A percentile compares a stretch with the other conserved stretches of the same genome.
phyloP scores from a whole-genome alignment of 768 basidiomycete species.

The Clathrus columnatus region DNA sequence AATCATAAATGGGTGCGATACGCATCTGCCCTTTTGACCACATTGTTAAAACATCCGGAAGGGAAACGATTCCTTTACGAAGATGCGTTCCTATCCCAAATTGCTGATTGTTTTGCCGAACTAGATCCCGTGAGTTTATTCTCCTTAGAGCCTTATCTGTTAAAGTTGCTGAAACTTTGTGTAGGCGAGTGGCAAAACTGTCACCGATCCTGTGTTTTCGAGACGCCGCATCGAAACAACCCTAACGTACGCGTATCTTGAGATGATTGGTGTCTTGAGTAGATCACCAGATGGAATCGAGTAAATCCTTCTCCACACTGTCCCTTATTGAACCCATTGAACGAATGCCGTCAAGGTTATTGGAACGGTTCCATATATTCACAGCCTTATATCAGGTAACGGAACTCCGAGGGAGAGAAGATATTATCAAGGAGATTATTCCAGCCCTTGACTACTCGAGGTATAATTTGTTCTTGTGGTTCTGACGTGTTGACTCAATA shows the following conservation, averaged over 20 bases:
- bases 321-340: neutral
- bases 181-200: slow-evolving; percentile 64
- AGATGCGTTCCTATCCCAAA: slow-evolving; percentile 77
- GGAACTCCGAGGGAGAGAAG: slow-evolving; percentile 84
- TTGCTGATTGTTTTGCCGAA: slow-evolving; percentile 82
- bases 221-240: slow-evolving; percentile 74
- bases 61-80: slow-evolving; percentile 80
- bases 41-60: slow-evolving; percentile 74
- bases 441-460: slow-evolving; percentile 87
- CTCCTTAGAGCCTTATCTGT: neutral
- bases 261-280: slow-evolving; percentile 89
- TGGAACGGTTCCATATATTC: slow-evolving; percentile 90
- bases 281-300: slow-evolving; percentile 83
- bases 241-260: slow-evolving; percentile 85
- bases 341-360: slow-evolving; percentile 40
- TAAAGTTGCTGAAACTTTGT: neutral
- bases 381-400: slow-evolving; percentile 94
- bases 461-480: slow-evolving; percentile 28
- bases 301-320: slow-evolving; percentile 31
- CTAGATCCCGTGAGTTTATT: slow-evolving; percentile 70
- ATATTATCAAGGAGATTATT: slow-evolving; percentile 84
- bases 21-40: slow-evolving; percentile 74
- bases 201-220: slow-evolving; percentile 77
- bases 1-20: slow-evolving; percentile 82
- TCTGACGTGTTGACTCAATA: slow-evolving; percentile 1